These are phyloP conservation scores for Calycina marina DNA, from an alignment of 2,329 filamentous ascomycete genomes.

Conservation along the genomic window DNA sequence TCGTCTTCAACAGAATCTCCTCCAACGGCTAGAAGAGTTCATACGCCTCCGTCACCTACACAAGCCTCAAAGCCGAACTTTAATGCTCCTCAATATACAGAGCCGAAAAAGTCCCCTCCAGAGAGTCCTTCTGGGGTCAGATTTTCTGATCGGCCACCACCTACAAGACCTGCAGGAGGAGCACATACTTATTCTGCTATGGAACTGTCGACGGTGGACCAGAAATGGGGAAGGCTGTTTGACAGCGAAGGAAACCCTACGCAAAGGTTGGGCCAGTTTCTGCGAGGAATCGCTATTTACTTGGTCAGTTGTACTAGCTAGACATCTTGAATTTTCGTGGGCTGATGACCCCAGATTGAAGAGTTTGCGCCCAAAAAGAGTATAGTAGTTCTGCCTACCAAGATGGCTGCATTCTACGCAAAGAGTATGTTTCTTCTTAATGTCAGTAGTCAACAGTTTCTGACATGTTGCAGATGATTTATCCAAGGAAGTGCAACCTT, in stretches of 20 bases:
- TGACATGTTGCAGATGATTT: conserved; percentile 36
- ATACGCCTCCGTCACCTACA: conserved; percentile 39
- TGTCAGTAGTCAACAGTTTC: background rate
- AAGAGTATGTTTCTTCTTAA: conserved; percentile 17
- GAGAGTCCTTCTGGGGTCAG: conserved; percentile 19
- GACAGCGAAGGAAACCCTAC: conserved; percentile 53
- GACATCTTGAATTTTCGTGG: conserved; percentile 3
- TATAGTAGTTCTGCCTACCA: conserved; percentile 60
- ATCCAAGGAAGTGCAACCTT: conserved; percentile 51
- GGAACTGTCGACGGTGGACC: conserved; percentile 47
- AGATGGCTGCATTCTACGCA: conserved; percentile 61
- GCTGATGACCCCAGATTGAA: conserved; percentile 38
- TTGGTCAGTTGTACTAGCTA: conserved; percentile 38
- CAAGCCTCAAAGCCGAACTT: conserved; percentile 17
- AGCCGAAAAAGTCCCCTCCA: conserved; percentile 7
- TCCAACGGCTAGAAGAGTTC: conserved; percentile 26
- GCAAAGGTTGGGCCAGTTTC: conserved; percentile 50
- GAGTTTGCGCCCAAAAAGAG: conserved; percentile 52
- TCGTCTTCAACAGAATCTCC: conserved; percentile 31
- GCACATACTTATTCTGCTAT: conserved; percentile 18
- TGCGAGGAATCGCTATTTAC: conserved; percentile 59
- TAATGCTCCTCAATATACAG: conserved; percentile 17
- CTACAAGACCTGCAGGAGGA: conserved; percentile 5
- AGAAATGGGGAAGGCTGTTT: conserved; percentile 66
- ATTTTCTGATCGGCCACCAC: conserved; percentile 12